phyloP scores from a whole-genome alignment of 805 yeast species.

The Pichia cephalocereana region DNA sequence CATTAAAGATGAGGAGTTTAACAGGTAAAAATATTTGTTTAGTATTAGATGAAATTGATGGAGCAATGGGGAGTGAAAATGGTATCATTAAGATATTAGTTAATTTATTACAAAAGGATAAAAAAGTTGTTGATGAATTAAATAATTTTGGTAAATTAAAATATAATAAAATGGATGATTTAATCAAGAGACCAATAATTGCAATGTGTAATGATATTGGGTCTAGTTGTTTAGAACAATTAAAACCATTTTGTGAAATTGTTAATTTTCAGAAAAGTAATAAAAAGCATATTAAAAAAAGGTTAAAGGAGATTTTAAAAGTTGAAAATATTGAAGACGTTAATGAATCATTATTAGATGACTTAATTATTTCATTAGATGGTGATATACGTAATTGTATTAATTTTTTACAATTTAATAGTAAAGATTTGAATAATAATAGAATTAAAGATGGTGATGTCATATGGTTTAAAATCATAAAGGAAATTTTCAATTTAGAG shows the following conservation, averaged over 20 bases:
- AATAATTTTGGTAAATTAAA: conserved; percentile 17
- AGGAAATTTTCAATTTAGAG: conserved; percentile 40
- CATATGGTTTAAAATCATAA: conserved; percentile 61
- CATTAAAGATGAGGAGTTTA: conserved; percentile 56
- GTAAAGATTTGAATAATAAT: conserved; percentile 1
- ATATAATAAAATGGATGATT: conserved; percentile 13
- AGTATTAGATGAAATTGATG: conserved; percentile 86
- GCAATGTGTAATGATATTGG: conserved; percentile 88
- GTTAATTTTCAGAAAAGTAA: conserved; percentile 56
- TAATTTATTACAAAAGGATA: conserved; percentile 55
- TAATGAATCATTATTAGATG: conserved; percentile 45
- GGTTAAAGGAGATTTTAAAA: conserved; percentile 42
- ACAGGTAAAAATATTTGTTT: conserved; percentile 72
- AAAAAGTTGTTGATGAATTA: conserved; percentile 34
- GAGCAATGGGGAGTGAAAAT: conserved; percentile 44
- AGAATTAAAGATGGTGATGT: conserved; percentile 47
- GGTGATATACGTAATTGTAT: conserved; percentile 83
- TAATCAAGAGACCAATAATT: conserved; percentile 74
- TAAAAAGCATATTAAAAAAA: conserved; percentile 34
- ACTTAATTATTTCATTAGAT: conserved; percentile 60
- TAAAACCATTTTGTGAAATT: conserved; percentile 67
- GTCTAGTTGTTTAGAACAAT: conserved; percentile 60
- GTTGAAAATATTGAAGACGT: conserved; percentile 41
- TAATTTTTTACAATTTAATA: conserved; percentile 67
- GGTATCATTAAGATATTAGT: conserved; percentile 50